Conservation (phyloP, 208 protist genomes). For the Tritrichomonas foetus region DNA sequence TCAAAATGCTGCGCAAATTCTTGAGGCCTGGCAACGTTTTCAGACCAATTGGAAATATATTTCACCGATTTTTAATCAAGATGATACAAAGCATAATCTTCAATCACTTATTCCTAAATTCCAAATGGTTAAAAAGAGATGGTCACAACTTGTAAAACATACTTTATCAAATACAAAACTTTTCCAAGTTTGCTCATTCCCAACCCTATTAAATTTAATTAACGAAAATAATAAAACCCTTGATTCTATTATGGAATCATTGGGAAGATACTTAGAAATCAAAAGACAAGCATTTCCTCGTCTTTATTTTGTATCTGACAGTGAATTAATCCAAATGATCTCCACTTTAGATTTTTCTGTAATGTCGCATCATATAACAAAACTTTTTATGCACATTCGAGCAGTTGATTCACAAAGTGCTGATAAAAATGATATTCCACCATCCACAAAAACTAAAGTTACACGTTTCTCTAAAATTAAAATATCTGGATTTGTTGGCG, state of each 20-base stretch:
- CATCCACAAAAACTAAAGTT: neutral
- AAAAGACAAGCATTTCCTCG: neutral
- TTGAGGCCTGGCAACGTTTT: neutral
- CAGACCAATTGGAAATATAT: neutral
- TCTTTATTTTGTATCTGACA: neutral
- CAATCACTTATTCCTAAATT: neutral
- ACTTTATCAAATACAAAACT: neutral
- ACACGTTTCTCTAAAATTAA: neutral
- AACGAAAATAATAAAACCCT: neutral
- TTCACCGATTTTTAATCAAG: neutral
- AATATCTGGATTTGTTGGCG: neutral
- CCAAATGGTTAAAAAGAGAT: neutral
- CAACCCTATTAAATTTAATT: neutral
- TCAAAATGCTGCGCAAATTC: neutral
- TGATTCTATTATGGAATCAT: neutral
- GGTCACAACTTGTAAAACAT: neutral
- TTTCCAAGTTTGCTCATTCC: constrained; percentile 5
- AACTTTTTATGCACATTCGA: neutral
- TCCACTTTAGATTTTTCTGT: neutral
- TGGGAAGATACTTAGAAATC: neutral
- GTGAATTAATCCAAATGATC: neutral
- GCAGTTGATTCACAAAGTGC: neutral
- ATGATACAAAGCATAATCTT: neutral
- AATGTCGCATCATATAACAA: neutral
- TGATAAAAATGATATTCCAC: neutral